phyloP scores from a whole-genome alignment of 257 asterid species.

The Catharanthus roseus region DNA sequence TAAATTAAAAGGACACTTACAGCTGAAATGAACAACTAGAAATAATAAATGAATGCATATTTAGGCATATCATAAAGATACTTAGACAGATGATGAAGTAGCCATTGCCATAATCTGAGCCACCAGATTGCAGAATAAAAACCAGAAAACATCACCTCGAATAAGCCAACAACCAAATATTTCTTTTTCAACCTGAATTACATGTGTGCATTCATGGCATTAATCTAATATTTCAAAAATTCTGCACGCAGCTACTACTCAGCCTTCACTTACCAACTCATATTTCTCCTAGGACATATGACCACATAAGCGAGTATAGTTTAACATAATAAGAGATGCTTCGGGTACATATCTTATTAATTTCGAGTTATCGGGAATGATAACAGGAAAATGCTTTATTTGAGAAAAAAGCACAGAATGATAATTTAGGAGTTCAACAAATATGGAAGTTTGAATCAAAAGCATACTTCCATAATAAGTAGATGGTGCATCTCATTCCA shows the following conservation, averaged over 20 bases:
- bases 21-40: neutral
- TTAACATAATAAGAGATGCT: neutral
- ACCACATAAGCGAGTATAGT: neutral
- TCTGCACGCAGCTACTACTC: neutral
- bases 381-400: neutral
- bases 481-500: conserved; percentile 99
- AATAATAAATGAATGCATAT: neutral
- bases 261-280: neutral
- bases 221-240: neutral
- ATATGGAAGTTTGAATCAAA: conserved; percentile 15
- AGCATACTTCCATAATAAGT: conserved; percentile 92
- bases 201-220: neutral
- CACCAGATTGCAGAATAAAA: neutral
- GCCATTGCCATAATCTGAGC: neutral
- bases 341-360: neutral
- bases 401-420: neutral
- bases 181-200: neutral
- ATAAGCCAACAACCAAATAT: neutral
- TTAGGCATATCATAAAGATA: neutral
- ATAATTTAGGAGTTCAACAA: neutral
- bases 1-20: conserved; percentile 14
- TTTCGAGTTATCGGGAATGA: no score
- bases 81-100: neutral
- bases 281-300: neutral
- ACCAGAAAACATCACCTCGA: neutral